Conservation (phyloP, 2,329 filamentous ascomycete genomes). For the Tetracladium maxilliforme region DNA sequence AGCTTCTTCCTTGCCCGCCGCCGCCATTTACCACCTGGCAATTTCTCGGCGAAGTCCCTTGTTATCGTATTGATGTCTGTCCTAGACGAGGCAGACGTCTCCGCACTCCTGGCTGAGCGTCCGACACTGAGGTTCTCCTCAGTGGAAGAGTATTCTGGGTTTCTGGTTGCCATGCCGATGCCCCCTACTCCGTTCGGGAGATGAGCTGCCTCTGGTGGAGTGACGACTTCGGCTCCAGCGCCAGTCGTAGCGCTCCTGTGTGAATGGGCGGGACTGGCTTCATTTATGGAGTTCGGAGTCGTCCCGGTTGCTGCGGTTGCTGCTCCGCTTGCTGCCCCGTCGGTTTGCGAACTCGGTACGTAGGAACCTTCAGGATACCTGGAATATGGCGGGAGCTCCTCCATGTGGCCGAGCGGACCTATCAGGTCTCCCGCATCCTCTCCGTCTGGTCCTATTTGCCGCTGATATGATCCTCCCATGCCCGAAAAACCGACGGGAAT, state of each 20-base stretch:
- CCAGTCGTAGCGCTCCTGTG: constrained; percentile 3
- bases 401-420: constrained; percentile 75
- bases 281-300: constrained; percentile 1
- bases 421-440: constrained; percentile 82
- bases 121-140: constrained; percentile 40
- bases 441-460: constrained; percentile 62
- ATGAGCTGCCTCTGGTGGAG: constrained; percentile 7
- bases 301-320: constrained; percentile 3
- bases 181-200: constrained; percentile 41
- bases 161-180: constrained; percentile 42
- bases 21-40: constrained; percentile 33
- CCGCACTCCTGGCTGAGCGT: constrained; percentile 26
- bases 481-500: constrained; percentile 67
- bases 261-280: constrained; percentile 1
- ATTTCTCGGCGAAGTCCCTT: constrained; percentile 28
- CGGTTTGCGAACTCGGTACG: no score
- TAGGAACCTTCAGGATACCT: constrained; percentile 56
- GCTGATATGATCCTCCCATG: constrained; percentile 47
- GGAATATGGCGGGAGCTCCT: constrained; percentile 84
- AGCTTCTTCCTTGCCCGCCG: constrained; percentile 35
- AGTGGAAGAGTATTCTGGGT: constrained; percentile 46
- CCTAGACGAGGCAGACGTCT: background rate
- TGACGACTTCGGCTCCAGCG: constrained; percentile 5
- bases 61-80: constrained; percentile 34
- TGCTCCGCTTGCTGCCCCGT: constrained; percentile 2